Evolutionary conservation across 2,329 filamentous ascomycete species (phyloP), one percentile per base, ranked within the genome.

Genomic region (Emergomyces pasteurianus): DNA sequence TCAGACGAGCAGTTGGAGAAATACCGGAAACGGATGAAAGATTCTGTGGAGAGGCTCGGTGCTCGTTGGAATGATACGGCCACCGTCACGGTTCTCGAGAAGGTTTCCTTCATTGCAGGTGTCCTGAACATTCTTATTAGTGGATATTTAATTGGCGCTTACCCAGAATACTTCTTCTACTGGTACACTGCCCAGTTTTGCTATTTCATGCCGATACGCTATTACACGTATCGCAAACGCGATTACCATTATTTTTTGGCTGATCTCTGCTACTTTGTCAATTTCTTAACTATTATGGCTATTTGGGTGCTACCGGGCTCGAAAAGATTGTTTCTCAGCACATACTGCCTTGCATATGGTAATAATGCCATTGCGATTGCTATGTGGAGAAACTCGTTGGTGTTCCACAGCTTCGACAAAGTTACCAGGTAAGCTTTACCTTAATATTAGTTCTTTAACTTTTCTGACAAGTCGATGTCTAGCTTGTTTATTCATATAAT

Each of bases 401-500:
- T 99, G 54, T 99, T 99, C 74, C 94, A 99, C 79, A 95, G 90
- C 71, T 86, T 99, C 75, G 94, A 99, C 80, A 99, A 99, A 76
- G 91, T 97, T 63, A 95, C 92, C 14, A 94, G 90, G 72, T 85
- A 75, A 66, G 77, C 84, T 50, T 8, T 52, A 2, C n/a, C 21
- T 34, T 10, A 10, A 23, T 38, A 54, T 54, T n/a, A 66, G 75
- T 66, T 55, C 42, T 8, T 28, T 57, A 43, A 31, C 47, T 31
- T 42, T 49, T 12, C 40, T 31, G 43, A 43, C 28, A 43, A 57
- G 23, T 16, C 43, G 52, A 26, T 58, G 7, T 49, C 9, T 63
- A 87, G 85, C 73, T 81, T 99, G n/a, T 99, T 99, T 77, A 96
- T 99, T 67, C 94, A 99, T 74, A 95, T 99, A 69, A 99, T 99